Conservation (phyloP, 1,139 yeast species). For the Suhomyces bokatorum region DNA sequence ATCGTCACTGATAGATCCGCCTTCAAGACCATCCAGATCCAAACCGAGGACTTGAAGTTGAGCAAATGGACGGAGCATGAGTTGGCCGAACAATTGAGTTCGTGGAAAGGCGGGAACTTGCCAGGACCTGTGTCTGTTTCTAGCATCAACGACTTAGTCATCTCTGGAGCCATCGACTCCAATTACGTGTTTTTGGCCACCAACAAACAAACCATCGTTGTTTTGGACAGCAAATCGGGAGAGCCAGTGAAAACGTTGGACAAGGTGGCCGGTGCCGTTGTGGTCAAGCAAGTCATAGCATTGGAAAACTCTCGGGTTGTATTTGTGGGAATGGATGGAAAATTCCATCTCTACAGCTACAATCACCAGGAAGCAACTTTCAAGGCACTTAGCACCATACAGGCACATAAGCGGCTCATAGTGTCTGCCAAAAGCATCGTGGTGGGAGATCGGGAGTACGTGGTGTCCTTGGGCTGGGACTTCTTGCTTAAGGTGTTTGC, state of each 20-base stretch:
- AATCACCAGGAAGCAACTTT: not conserved
- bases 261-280: constrained; percentile 27
- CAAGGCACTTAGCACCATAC: constrained; percentile 9
- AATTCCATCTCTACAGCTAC: constrained; percentile 21
- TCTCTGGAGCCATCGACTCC: constrained; percentile 22
- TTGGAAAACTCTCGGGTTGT: constrained; percentile 20
- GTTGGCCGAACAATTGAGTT: constrained; percentile 4
- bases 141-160: constrained; percentile 23
- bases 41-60: constrained; percentile 14
- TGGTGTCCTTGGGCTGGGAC: constrained; percentile 70
- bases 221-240: constrained; percentile 18
- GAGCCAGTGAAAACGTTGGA: constrained; percentile 12
- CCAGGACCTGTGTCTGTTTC: constrained; percentile 11
- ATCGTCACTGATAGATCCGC: constrained; percentile 53
- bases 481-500: constrained; percentile 41
- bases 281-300: constrained; percentile 34
- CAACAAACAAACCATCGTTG: constrained; percentile 25
- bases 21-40: constrained; percentile 27
- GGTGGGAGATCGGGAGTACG: constrained; percentile 26
- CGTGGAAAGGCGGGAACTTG: constrained; percentile 41
- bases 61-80: constrained; percentile 7
- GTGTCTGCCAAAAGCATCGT: constrained; percentile 30
- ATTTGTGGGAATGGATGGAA: constrained; percentile 46
- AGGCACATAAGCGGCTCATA: constrained; percentile 35
- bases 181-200: constrained; percentile 27